Evolutionary conservation across 2,329 filamentous ascomycete species (phyloP).

Genomic region (Colletotrichum truncatum): DNA sequence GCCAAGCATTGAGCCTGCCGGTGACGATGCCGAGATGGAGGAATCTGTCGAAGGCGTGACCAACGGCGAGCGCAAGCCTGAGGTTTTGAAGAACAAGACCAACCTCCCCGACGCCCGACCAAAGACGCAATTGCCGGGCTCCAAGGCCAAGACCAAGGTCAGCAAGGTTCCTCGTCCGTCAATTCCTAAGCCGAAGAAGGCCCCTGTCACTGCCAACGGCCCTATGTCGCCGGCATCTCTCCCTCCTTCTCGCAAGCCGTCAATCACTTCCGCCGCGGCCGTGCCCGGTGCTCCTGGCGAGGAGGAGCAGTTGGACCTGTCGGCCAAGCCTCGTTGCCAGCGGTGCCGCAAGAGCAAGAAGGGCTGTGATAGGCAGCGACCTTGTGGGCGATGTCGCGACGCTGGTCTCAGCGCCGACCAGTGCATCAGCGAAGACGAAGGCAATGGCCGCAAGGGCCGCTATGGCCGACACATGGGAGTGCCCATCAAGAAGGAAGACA

Average conservation of each 20-base stretch:
- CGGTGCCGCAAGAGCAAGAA: slow-evolving; percentile 99
- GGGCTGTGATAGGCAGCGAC: slow-evolving; percentile 95
- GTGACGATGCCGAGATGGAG: slow-evolving; percentile 66
- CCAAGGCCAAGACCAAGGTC: slow-evolving; percentile 56
- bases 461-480: slow-evolving; percentile 81
- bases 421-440: slow-evolving; percentile 97
- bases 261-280: slow-evolving; percentile 67
- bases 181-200: slow-evolving; percentile 62
- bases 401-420: slow-evolving; percentile 92
- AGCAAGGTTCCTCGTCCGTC: slow-evolving; percentile 48
- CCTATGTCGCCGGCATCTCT: slow-evolving; percentile 73
- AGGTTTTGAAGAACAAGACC: slow-evolving; percentile 46
- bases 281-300: slow-evolving; percentile 71
- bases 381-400: slow-evolving; percentile 94
- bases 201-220: slow-evolving; percentile 37
- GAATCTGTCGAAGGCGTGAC: slow-evolving; percentile 44
- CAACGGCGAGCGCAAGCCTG: slow-evolving; percentile 49
- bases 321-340: slow-evolving; percentile 95
- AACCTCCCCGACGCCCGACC: slow-evolving; percentile 46
- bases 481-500: slow-evolving; percentile 67
- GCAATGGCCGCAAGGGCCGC: slow-evolving; percentile 94
- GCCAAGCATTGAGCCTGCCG: slow-evolving; percentile 57
- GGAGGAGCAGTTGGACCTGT: slow-evolving; percentile 91
- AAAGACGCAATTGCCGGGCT: slow-evolving; percentile 43
- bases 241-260: slow-evolving; percentile 79